Conservation (phyloP, 345 rosid genomes). For the Populus simonii region DNA sequence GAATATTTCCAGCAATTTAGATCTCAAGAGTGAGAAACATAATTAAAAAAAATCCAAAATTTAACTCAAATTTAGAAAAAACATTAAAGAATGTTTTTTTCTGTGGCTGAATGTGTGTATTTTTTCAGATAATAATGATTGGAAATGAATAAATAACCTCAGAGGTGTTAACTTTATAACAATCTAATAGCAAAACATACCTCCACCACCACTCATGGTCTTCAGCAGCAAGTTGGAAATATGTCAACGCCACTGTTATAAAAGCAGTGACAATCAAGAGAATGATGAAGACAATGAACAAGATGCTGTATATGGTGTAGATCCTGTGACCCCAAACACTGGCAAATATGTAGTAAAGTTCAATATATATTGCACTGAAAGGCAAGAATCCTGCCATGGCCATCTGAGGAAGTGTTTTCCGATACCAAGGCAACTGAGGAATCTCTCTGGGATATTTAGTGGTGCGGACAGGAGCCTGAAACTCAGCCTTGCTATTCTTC, state of each 20-base stretch:
- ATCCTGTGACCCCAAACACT: slow-evolving; percentile 91
- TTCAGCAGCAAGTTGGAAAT: slow-evolving; percentile 95
- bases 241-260: slow-evolving; percentile 84
- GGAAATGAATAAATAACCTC: not conserved
- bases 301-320: slow-evolving; percentile 81
- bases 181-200: slow-evolving; percentile 22
- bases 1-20: not conserved
- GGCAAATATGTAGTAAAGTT: slow-evolving; percentile 83
- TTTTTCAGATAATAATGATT: not conserved
- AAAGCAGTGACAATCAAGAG: slow-evolving; percentile 86
- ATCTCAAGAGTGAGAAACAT: not conserved
- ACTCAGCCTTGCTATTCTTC: slow-evolving; percentile 33
- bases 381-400: slow-evolving; percentile 44
- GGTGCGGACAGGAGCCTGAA: slow-evolving; percentile 33
- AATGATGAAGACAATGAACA: slow-evolving; percentile 75
- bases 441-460: slow-evolving; percentile 35
- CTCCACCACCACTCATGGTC: slow-evolving; percentile 97
- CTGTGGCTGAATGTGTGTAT: not conserved
- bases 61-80: not conserved
- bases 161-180: not conserved
- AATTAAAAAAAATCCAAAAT: not conserved
- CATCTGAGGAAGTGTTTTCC: slow-evolving; percentile 33
- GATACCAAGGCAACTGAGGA: slow-evolving; percentile 32
- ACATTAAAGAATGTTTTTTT: not conserved
- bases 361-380: slow-evolving; percentile 82